These are phyloP conservation scores for Penicillium polonicum DNA, from an alignment of 2,329 filamentous ascomycete genomes.

Conservation along the genomic window DNA sequence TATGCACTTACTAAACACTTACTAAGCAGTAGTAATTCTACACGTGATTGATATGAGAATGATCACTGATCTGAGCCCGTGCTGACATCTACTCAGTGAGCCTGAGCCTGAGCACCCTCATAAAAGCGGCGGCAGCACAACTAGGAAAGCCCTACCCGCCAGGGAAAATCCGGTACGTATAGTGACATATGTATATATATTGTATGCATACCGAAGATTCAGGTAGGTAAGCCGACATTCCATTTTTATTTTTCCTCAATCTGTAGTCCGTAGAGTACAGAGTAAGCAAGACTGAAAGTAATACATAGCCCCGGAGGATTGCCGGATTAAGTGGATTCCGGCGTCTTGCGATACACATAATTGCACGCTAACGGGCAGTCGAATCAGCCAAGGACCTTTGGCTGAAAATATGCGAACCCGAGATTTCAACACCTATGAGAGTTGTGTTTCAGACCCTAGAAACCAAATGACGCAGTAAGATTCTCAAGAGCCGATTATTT, in stretches of 20 bases:
- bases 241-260: background rate
- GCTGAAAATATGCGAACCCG: background rate
- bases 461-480: background rate
- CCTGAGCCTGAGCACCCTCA: no score
- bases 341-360: background rate
- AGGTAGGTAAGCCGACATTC: background rate
- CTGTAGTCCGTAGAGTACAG: background rate
- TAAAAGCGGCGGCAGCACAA: no score
- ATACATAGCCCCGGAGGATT: background rate
- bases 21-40: no score
- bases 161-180: no score
- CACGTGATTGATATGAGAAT: no score
- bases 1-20: no score
- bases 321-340: background rate
- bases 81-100: no score
- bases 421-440: background rate
- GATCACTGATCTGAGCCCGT: no score
- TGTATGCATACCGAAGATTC: background rate
- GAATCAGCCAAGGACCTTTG: constrained; percentile 2
- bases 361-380: constrained; percentile 1
- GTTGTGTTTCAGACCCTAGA: background rate
- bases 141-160: no score
- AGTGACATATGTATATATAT: no score
- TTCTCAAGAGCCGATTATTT: background rate
- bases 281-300: background rate